These are phyloP conservation scores for Lentinula detonsa DNA, from an alignment of 768 basidiomycete species.

Conservation along the genomic window DNA sequence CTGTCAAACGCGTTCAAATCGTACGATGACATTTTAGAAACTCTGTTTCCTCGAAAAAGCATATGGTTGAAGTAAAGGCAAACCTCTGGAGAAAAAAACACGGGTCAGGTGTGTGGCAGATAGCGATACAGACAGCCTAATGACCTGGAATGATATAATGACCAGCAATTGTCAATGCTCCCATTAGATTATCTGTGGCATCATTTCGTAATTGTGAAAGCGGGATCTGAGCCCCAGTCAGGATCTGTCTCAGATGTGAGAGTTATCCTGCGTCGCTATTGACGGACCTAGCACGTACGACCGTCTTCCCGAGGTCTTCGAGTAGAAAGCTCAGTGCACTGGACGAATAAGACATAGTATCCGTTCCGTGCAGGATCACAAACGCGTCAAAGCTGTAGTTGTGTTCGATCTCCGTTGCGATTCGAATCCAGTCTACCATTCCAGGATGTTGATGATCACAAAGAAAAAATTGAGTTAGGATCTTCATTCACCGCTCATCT, in stretches of 20 bases:
- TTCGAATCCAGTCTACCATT: conserved; percentile 75
- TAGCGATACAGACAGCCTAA: not conserved
- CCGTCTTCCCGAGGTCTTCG: conserved; percentile 89
- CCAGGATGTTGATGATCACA: not conserved
- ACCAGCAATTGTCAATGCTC: conserved; percentile 83
- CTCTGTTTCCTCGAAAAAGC: conserved; percentile 80
- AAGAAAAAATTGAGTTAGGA: not conserved
- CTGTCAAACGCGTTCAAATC: conserved; percentile 82
- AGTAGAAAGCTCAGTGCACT: conserved; percentile 88
- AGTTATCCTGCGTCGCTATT: not conserved
- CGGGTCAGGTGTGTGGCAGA: not conserved
- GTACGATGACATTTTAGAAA: conserved; percentile 76
- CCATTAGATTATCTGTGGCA: conserved; percentile 89
- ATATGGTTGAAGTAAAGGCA: conserved; percentile 88
- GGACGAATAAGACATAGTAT: conserved; percentile 87
- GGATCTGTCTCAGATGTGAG: conserved; percentile 43
- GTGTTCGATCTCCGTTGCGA: conserved; percentile 88
- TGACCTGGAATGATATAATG: conserved; percentile 88
- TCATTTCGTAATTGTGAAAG: conserved; percentile 90
- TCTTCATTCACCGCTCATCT: conserved; percentile 54
- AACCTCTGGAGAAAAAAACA: conserved; percentile 57
- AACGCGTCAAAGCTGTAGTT: conserved; percentile 94
- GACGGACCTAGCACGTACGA: conserved; percentile 36
- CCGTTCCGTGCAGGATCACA: conserved; percentile 85
- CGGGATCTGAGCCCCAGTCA: conserved; percentile 93